Evolutionary conservation across 176 grass and related monocot genomes (phyloP).

Genomic region (Urochloa ruziziensis): DNA sequence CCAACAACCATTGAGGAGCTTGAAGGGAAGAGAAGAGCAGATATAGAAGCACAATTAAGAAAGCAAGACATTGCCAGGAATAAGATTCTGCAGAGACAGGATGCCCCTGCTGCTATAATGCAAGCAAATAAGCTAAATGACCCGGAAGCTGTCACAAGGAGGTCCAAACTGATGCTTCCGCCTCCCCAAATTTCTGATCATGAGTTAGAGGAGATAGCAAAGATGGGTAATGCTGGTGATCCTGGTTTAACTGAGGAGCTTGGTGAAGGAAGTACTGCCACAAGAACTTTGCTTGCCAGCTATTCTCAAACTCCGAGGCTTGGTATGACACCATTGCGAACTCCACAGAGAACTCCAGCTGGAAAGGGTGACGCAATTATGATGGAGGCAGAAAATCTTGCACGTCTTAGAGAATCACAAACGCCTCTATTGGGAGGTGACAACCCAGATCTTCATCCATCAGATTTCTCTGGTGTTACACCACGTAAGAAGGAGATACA

Average conservation of each 20-base stretch:
- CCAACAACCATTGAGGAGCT: slow-evolving; percentile 94
- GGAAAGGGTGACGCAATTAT: slow-evolving; percentile 95
- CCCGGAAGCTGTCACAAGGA: slow-evolving; percentile 88
- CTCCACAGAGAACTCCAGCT: slow-evolving; percentile 73
- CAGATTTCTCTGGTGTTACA: slow-evolving; percentile 88
- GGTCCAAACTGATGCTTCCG: slow-evolving; percentile 93
- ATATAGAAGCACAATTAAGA: slow-evolving; percentile 77
- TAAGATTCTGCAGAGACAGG: slow-evolving; percentile 85
- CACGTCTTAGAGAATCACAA: slow-evolving; percentile 86
- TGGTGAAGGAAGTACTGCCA: slow-evolving; percentile 74
- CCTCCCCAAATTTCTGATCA: slow-evolving; percentile 95
- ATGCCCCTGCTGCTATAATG: slow-evolving; percentile 86
- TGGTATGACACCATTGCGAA: slow-evolving; percentile 76
- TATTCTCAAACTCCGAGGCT: slow-evolving; percentile 86
- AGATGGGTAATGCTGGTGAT: slow-evolving; percentile 81
- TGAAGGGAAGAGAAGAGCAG: slow-evolving; percentile 85
- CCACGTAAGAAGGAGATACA: slow-evolving; percentile 85
- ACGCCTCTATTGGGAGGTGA: slow-evolving; percentile 90
- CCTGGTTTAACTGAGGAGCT: slow-evolving; percentile 67
- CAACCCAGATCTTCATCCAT: slow-evolving; percentile 88
- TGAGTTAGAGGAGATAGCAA: slow-evolving; percentile 91
- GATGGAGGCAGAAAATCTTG: slow-evolving; percentile 99
- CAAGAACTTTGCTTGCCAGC: slow-evolving; percentile 71
- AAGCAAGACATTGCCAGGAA: slow-evolving; percentile 92
- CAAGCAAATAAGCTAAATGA: slow-evolving; percentile 97